These are phyloP conservation scores for Pythium aphanidermatum DNA, from an alignment of 352 stramenopile species.

Conservation along the genomic window DNA sequence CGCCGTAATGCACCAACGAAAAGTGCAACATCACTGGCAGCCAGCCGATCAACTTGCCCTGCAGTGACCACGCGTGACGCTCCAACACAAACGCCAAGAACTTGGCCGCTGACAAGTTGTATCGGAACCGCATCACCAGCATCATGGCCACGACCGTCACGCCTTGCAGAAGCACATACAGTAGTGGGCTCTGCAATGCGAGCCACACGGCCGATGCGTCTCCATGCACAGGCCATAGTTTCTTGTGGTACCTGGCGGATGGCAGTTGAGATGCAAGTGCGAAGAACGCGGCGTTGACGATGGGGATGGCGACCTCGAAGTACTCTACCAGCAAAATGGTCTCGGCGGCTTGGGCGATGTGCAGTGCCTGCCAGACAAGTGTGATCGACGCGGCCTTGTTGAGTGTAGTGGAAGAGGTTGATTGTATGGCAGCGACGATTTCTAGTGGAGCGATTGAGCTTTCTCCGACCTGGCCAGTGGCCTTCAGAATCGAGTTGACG, in stretches of 20 bases:
- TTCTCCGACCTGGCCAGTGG: too few relatives aligned
- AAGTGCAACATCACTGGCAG: conserved; percentile 15
- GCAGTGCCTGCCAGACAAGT: neutral
- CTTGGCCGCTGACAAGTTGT: conserved; percentile 4
- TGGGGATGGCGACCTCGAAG: conserved; percentile 16
- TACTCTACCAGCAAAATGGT: conserved; percentile 15
- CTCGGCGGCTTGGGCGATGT: conserved; percentile 3
- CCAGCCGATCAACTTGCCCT: conserved; percentile 12
- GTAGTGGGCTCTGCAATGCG: neutral
- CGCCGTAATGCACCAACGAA: conserved; percentile 12
- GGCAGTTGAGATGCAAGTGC: conserved; percentile 1
- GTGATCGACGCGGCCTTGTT: too few relatives aligned
- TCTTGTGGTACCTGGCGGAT: conserved; percentile 9
- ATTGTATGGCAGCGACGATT: too few relatives aligned
- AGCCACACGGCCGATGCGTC: neutral
- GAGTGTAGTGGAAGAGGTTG: too few relatives aligned
- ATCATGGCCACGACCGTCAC: conserved; percentile 9
- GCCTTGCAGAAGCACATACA: conserved; percentile 10
- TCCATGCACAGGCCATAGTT: neutral
- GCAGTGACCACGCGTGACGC: conserved; percentile 10
- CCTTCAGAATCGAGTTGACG: too few relatives aligned
- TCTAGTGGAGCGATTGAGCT: too few relatives aligned
- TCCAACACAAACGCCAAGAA: conserved; percentile 17
- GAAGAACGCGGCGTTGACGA: conserved; percentile 12
- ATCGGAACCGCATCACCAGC: conserved; percentile 9